Base-by-base conservation (phyloP, 2,329 filamentous ascomycete species). In the Colletotrichum incanum region DNA sequence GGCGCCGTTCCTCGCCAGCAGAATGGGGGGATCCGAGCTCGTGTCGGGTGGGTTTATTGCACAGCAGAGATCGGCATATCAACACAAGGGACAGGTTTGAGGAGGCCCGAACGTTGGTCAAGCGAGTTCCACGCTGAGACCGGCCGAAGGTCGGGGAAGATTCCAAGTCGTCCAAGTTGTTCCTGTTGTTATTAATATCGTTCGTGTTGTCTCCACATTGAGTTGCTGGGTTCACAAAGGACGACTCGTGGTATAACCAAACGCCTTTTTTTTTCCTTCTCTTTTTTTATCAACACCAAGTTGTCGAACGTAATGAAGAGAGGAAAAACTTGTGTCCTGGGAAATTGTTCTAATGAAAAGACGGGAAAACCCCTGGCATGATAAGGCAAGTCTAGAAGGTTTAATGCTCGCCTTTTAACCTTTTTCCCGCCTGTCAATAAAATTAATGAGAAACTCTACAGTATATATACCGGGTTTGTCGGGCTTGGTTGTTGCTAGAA, bases 21-120 rank as follows among this genome's bases (percentile, higher is more conserved):
- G 41, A 58, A 39, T 5, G 41, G 62, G 41, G 62, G 61, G 52
- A 65, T 58, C 23, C 45, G 26, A 50, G 60, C 60, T 69, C 66
- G 60, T 69, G 66, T 58, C 50, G 66, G 52, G 60, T 69, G 67
- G 60, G 45, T 39, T 34, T 37, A 52, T 54, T 64, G 61, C 47
- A 31, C 31, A 52, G 52, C 34, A 37, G 49, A 23, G 61, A 45
- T 65, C 52, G 41, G 11, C 43, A 58, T 45, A 52, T 37, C 34
- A 61, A 16, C 47, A 8, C 20, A 47, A 43, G 56, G 45, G 60
- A 59, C 23, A 54, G 54, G 11, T 45, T 43, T 34, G 26, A 28
- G 55, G 55, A 37, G 65, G 43, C 23, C 20, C 14, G 12, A 59
- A 45, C 56, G 16, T 59, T 59, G 56, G 56, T 43, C 23, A 45